These are phyloP conservation scores for Crinitomyces ghanaensis DNA, from an alignment of 805 yeast species.

Conservation along the genomic window DNA sequence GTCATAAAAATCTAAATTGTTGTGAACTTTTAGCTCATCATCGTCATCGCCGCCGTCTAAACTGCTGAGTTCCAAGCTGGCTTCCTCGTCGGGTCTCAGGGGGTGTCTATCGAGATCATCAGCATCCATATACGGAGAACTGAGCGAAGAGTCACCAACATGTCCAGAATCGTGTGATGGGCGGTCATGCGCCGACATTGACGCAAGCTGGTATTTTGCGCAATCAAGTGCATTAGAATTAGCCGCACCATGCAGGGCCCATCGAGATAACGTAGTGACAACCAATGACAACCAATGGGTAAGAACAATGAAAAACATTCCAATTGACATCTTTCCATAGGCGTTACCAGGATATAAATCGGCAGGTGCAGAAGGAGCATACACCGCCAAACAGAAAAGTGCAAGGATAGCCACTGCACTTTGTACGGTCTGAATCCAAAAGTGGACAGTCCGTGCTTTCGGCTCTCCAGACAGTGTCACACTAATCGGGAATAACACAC, in stretches of 20 bases:
- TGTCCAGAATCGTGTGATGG: constrained; percentile 19
- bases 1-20: constrained; percentile 5
- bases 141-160: constrained; percentile 5
- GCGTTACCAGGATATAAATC: constrained; percentile 66
- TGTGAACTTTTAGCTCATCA: constrained; percentile 4
- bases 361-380: constrained; percentile 48
- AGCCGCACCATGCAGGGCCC: constrained; percentile 25
- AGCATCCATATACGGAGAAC: constrained; percentile 4
- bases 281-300: constrained; percentile 47
- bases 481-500: constrained; percentile 55
- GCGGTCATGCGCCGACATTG: constrained; percentile 5
- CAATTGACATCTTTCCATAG: constrained; percentile 53
- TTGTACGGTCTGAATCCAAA: constrained; percentile 46
- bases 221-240: constrained; percentile 23
- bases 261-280: constrained; percentile 35
- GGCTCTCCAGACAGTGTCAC: constrained; percentile 51
- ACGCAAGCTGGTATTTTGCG: constrained; percentile 21
- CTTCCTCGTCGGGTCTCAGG: constrained; percentile 5
- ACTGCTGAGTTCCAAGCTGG: constrained; percentile 2
- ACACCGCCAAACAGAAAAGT: constrained; percentile 43
- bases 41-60: constrained; percentile 5
- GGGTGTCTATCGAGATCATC: constrained; percentile 1
- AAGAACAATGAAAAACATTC: constrained; percentile 41
- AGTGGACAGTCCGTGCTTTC: constrained; percentile 38
- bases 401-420: constrained; percentile 37